These are phyloP conservation scores for Echium plantagineum DNA, from an alignment of 257 asterid genomes.

Conservation along the genomic window DNA sequence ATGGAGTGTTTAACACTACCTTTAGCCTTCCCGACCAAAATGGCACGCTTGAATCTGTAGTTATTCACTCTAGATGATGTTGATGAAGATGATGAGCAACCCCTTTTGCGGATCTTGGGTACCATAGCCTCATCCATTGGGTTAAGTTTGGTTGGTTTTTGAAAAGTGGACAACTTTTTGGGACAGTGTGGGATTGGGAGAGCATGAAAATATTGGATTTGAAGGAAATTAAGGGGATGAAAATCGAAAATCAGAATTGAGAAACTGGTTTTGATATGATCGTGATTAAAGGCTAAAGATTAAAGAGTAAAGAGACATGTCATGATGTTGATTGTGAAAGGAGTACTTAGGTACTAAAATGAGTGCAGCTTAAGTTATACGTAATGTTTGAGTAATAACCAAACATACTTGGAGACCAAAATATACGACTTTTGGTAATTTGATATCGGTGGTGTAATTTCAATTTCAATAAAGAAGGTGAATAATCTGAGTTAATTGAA, in stretches of 20 bases:
- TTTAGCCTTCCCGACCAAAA: slow-evolving; percentile 65
- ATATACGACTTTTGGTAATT: no score
- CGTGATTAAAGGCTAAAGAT: background rate
- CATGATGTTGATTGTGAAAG: background rate
- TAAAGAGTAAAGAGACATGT: background rate
- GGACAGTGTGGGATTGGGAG: background rate
- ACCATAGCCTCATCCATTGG: slow-evolving; percentile 29
- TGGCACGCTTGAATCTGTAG: slow-evolving; percentile 65
- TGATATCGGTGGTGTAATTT: no score
- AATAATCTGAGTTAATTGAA: no score
- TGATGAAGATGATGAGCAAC: slow-evolving; percentile 79
- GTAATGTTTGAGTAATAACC: no score
- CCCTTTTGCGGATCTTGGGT: slow-evolving; percentile 88
- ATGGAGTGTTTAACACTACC: background rate
- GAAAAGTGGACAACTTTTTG: no score
- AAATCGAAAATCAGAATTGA: background rate
- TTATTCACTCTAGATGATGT: slow-evolving; percentile 64
- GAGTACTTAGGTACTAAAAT: background rate
- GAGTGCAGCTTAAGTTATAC: background rate
- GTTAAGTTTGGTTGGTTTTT: slow-evolving; percentile 30
- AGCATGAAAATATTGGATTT: background rate
- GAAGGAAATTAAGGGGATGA: background rate
- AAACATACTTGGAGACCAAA: background rate
- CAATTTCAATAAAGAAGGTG: no score
- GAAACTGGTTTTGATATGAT: background rate